Evolutionary conservation across 768 basidiomycete genomes (phyloP), one percentile per base, ranked within the genome.

Genomic region (Cystobasidium tubakii): DNA sequence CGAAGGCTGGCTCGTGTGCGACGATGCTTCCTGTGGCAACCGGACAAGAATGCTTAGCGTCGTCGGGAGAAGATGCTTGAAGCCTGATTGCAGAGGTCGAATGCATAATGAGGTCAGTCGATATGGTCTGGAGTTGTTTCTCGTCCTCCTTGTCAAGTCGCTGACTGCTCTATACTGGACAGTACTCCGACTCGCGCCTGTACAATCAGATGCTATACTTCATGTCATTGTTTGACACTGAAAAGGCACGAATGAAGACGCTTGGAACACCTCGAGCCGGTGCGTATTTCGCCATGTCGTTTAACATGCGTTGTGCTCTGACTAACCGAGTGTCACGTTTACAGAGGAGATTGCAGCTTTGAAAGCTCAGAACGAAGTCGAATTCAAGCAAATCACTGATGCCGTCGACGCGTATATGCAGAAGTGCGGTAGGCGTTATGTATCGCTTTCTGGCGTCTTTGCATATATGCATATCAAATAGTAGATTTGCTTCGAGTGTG

Each of bases 41-140:
- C 86, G 90, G 43, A 93, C 95, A n/a, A 85, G 96, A 23, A 90
- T 88, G 85, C 95, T 97, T 91, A 85, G 90, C 42, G 91, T 97
- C 0, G 94, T 92, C 80, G 93, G 92, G 6, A 85, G 88, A 36
- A 84, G 88, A 63, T 99, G 96, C 80, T 80, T 92, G 69, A 85
- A 86, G 57, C 82, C 81, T 6, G 87, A 85, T 12, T 95, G 92
- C 81, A 84, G 82, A 74, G 90, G 90, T 1, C 83, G 81, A 21
- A 89, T 93, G 71, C 77, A 85, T 19, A 88, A 90, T 74, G 90
- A 91, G 85, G 92, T 91, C 76, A 39, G 86, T 82, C 7, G 42
- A n/a, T 19, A 57, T 62, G 21, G 34, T 10, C 7, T 29, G 33
- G 7, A 39, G 10, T n/a, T n/a, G n/a, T n/a, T n/a, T n/a, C n/a